phyloP scores from a whole-genome alignment of 192 early-diverging fungal species.

The Coemansia sp. region DNA sequence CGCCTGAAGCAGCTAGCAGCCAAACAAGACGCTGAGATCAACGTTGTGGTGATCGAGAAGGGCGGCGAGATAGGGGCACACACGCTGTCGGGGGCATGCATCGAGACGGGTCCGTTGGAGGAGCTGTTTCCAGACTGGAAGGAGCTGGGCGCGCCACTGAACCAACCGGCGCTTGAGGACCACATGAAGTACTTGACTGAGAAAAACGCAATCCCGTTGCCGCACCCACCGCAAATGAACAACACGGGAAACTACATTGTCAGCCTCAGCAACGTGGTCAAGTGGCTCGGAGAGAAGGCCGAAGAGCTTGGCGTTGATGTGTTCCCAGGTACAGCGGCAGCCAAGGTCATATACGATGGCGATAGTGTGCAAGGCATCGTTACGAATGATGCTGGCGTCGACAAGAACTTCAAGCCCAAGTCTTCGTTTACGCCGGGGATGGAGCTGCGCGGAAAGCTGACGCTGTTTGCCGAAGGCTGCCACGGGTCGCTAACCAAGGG shows the following conservation, averaged over 20 bases:
- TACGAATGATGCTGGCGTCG: conserved; percentile 93
- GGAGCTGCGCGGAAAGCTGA: conserved; percentile 91
- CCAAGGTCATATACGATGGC: conserved; percentile 90
- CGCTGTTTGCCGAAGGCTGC: conserved; percentile 97
- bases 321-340: conserved; percentile 89
- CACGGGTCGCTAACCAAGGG: conserved; percentile 95
- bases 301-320: conserved; percentile 95
- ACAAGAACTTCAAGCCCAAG: conserved; percentile 84
- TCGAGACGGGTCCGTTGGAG: conserved; percentile 88
- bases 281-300: conserved; percentile 96
- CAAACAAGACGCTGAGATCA: conserved; percentile 76
- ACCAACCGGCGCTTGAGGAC: conserved; percentile 82
- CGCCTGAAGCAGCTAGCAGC: conserved; percentile 87
- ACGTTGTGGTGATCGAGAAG: conserved; percentile 93
- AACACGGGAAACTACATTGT: conserved; percentile 98
- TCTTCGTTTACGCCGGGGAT: conserved; percentile 92
- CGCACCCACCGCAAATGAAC: conserved; percentile 92
- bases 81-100: conserved; percentile 91
- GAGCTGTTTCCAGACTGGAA: conserved; percentile 99
- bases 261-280: conserved; percentile 87
- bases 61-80: conserved; percentile 92
- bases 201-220: conserved; percentile 74
- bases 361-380: conserved; percentile 90
- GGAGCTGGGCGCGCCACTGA: conserved; percentile 89
- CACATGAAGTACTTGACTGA: conserved; percentile 83